Percentiles rank a stretch among this genome's conserved stretches.
phyloP scores from a whole-genome alignment of 495 filamentous ascomycete genomes.

The Penicillium argentinense region DNA sequence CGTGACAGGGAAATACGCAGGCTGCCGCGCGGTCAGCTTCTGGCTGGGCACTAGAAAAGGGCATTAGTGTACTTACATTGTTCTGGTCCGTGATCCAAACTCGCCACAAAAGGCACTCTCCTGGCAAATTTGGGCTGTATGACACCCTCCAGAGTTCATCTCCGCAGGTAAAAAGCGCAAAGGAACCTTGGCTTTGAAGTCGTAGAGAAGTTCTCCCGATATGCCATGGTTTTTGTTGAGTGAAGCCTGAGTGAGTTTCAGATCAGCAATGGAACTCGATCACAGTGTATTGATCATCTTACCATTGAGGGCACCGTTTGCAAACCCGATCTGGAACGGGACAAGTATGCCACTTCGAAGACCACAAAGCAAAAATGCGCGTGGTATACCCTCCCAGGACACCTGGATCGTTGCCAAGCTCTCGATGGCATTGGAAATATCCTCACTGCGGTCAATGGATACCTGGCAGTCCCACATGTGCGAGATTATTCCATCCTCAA shows the following conservation, averaged over 20 bases:
- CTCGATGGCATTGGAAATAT: slow-evolving; percentile 41
- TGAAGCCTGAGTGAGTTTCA: slow-evolving; percentile 23
- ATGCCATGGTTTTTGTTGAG: slow-evolving; percentile 25
- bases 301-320: slow-evolving; percentile 25
- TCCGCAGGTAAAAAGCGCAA: slow-evolving; percentile 39
- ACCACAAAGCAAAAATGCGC: slow-evolving; percentile 39
- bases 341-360: slow-evolving; percentile 45
- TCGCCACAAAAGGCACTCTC: slow-evolving; percentile 30
- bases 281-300: slow-evolving; percentile 3
- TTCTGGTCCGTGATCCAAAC: slow-evolving; percentile 49
- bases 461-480: slow-evolving; percentile 18
- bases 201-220: slow-evolving; percentile 41
- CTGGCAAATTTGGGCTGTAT: slow-evolving; percentile 16
- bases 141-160: slow-evolving; percentile 43
- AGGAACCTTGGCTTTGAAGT: slow-evolving; percentile 28
- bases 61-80: slow-evolving; percentile 35
- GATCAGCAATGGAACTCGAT: not conserved
- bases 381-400: slow-evolving; percentile 5
- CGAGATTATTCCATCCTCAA: slow-evolving; percentile 19
- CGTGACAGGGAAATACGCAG: slow-evolving; percentile 38
- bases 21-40: slow-evolving; percentile 19
- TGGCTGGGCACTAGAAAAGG: not conserved
- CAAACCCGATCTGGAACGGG: slow-evolving; percentile 30
- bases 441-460: slow-evolving; percentile 16
- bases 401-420: slow-evolving; percentile 29